Base-by-base conservation (phyloP, 805 yeast species). In the Nakazawaea ernobii region DNA sequence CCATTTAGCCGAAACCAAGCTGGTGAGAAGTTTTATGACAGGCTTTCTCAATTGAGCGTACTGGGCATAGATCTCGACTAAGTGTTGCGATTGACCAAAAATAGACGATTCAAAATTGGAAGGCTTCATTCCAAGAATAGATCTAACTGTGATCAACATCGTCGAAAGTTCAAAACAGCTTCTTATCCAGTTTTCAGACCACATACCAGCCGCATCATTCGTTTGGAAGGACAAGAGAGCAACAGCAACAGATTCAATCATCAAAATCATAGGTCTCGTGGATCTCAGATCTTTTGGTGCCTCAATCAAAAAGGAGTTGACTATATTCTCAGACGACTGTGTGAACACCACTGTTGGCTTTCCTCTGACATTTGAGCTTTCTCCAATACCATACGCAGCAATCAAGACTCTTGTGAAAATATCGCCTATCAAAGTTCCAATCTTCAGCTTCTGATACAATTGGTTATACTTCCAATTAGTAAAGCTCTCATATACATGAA, bases 401-500 rank as follows among this genome's bases (percentile, higher is more conserved):
- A 66, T 64, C 39, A 87, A 58, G 2, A 86, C 71, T 33, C 73
- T 74, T 9, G 74, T 65, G 57, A 88, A 84, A 2, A 80, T 67
- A 24, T 70, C 71, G 11, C 83, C 66, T 6, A 81, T 70, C 43
- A 70, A 64, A 6, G 72, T 66, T 0, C 91, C 89, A 39, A 89
- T 68, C 53, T 79, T 75, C 53, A 78, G 69, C 51, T 81, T 79
- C 57, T 89, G 86, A 40, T 68, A 62, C 1, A 77, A 66, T 9
- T 73, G 61, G 29, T 69, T 66, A 61, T 80, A 90, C 52, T 80
- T 75, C 86, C 95, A 88, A 57, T 74, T 78, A 3, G 74, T 65
- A 54, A 82, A 86, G 53, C 86, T 80, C 56, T 89, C 96, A 63
- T 82, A 87, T 0, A 86, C 76, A 44, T 76, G 77, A n/a, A 86